Conservation (phyloP, 1,284 basidiomycete species). For the Exobasidium rhododendri region DNA sequence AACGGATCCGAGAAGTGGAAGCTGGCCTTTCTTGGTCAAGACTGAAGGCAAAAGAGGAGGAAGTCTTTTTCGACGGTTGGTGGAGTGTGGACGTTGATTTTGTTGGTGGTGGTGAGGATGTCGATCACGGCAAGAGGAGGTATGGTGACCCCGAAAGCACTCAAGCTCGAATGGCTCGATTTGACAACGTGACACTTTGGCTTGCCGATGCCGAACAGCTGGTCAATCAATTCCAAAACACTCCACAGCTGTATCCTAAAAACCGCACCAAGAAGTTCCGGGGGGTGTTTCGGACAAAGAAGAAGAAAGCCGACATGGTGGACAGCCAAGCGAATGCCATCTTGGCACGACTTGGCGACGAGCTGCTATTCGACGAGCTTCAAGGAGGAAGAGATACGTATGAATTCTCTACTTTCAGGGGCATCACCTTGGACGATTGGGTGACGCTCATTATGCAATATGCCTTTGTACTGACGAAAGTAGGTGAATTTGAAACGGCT, state of each 20-base stretch:
- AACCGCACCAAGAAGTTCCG: constrained; percentile 58
- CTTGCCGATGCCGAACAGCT: constrained; percentile 77
- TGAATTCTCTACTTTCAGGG: constrained; percentile 63
- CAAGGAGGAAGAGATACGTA: background rate
- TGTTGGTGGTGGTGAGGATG: constrained; percentile 17
- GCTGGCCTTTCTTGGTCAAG: constrained; percentile 37
- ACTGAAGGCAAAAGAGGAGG: constrained; percentile 34
- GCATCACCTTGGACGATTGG: constrained; percentile 83
- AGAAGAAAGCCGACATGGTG: constrained; percentile 1
- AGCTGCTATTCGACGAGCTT: constrained; percentile 62
- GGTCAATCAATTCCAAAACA: constrained; percentile 82
- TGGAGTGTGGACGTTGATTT: constrained; percentile 43
- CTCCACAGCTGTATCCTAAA: constrained; percentile 74
- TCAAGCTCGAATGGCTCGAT: constrained; percentile 33
- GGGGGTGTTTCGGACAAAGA: constrained; percentile 44
- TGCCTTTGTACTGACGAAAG: constrained; percentile 70
- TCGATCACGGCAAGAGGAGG: constrained; percentile 18
- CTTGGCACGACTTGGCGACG: constrained; percentile 70
- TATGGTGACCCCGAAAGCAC: constrained; percentile 12
- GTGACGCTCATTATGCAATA: constrained; percentile 84
- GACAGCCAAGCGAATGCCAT: constrained; percentile 56
- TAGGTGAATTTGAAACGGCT: constrained; percentile 62
- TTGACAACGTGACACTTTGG: constrained; percentile 63
- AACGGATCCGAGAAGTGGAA: constrained; percentile 47
- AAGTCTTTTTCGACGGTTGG: constrained; percentile 41